Evolutionary conservation across 2,329 filamentous ascomycete genomes (phyloP).

Genomic region (Geoglossum cookeanum): DNA sequence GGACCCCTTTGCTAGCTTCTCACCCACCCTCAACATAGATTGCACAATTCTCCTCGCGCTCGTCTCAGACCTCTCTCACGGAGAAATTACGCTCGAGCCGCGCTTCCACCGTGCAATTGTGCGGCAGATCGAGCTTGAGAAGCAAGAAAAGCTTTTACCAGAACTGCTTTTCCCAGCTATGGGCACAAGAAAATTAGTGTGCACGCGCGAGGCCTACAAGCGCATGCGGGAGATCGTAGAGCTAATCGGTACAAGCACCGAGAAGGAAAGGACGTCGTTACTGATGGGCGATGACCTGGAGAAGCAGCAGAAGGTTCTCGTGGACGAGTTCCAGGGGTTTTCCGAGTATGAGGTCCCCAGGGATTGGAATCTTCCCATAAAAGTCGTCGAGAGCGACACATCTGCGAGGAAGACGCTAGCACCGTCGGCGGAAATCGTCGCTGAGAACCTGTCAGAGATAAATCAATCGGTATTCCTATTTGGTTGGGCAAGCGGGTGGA

Average conservation of each 20-base stretch:
- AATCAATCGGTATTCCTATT: slow-evolving; percentile 53
- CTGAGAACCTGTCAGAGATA: slow-evolving; percentile 33
- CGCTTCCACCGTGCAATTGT: slow-evolving; percentile 40
- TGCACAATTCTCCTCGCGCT: slow-evolving; percentile 54
- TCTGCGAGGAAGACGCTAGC: slow-evolving; percentile 23
- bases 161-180: slow-evolving; percentile 44
- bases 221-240: slow-evolving; percentile 49
- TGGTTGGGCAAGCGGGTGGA: slow-evolving; percentile 44
- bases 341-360: slow-evolving; percentile 1
- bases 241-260: slow-evolving; percentile 40
- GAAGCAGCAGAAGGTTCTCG: slow-evolving; percentile 12
- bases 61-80: slow-evolving; percentile 54
- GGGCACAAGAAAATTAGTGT: slow-evolving; percentile 36
- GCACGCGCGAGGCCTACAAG: slow-evolving; percentile 43
- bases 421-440: slow-evolving; percentile 23
- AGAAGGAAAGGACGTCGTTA: slow-evolving; percentile 39
- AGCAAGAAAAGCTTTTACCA: slow-evolving; percentile 37
- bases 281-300: slow-evolving; percentile 31
- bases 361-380: slow-evolving; percentile 5
- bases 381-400: background rate
- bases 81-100: slow-evolving; percentile 26
- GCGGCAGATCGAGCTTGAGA: slow-evolving; percentile 46
- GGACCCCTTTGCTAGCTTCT: slow-evolving; percentile 21
- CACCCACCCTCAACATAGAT: slow-evolving; percentile 37
- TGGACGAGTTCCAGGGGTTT: slow-evolving; percentile 1